Evolutionary conservation across 2,329 filamentous ascomycete genomes (phyloP), one percentile per base, ranked within the genome.

Genomic region (Hypomyces rosellus): DNA sequence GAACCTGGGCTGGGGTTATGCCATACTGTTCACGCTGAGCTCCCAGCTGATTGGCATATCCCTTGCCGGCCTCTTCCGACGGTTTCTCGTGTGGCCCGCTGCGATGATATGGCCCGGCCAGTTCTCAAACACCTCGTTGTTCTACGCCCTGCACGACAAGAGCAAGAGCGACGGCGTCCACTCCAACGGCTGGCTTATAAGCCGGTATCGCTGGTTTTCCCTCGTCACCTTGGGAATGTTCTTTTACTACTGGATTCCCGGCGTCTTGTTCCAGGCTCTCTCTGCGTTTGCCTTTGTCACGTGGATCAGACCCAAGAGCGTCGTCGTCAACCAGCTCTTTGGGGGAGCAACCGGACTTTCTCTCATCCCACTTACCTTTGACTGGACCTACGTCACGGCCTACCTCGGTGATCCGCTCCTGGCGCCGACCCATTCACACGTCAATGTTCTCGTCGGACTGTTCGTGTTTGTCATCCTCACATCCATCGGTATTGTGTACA

Each of bases 231-330:
- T 66, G 22, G 75, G 66, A 15, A 74, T 77, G 20, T 75, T 74
- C 52, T 61, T 74, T 36, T 77, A 78, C 77, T 81, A 82, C 58
- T 83, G 77, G 75, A 75, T 83, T 57, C 81, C 82, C 0, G 80
- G 79, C 4, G 81, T 78, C 61, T 77, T 86, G 38, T 82, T 80
- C 52, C 79, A 80, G 48, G 81, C 79, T 45, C 68, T 86, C 4
- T 81, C 77, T 34, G 75, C 79, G 56, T 85, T 85, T 58, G 80
- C 79, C 34, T 84, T 80, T 63, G 66, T 79, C 33, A 82, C 80
- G 45, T 85, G 72, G 71, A 77, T 83, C 51, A 77, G 76, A n/a
- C 81, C 81, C 9, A 70, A 82, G 46, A 82, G 75, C 51, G 69
- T 78, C 5, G 61, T 80, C n/a, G 64, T 84, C 54, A 84, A 84